Conservation (phyloP, 2,329 filamentous ascomycete species). For the Boeremia exigua region DNA sequence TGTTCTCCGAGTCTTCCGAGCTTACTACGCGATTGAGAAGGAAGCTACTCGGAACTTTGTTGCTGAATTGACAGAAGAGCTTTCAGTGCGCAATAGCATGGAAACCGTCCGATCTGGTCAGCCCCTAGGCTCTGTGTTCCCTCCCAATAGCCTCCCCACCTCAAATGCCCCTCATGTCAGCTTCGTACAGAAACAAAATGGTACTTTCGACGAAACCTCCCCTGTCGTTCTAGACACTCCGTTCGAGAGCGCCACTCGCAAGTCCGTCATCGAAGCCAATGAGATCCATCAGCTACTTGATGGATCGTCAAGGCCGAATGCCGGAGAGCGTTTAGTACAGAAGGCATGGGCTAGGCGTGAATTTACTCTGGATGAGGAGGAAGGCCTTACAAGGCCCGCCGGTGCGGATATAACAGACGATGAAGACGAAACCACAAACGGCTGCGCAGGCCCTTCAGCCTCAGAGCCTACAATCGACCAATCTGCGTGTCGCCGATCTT, state of each 20-base stretch:
- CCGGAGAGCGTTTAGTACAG: constrained; percentile 52
- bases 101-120: constrained; percentile 53
- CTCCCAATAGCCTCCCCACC: constrained; percentile 44
- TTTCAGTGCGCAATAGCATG: constrained; percentile 63
- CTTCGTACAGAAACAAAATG: constrained; percentile 40
- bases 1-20: constrained; percentile 88
- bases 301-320: constrained; percentile 4
- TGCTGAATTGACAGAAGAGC: constrained; percentile 75
- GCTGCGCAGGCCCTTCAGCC: constrained; percentile 11
- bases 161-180: constrained; percentile 17
- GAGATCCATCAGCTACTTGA: constrained; percentile 17
- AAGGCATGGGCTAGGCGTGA: constrained; percentile 76
- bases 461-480: constrained; percentile 7
- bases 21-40: constrained; percentile 89
- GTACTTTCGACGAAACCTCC: constrained; percentile 39
- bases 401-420: constrained; percentile 20
- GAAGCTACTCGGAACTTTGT: constrained; percentile 85
- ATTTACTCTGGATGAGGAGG: constrained; percentile 87
- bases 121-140: constrained; percentile 55
- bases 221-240: constrained; percentile 31
- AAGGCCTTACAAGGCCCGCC: constrained; percentile 61
- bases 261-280: constrained; percentile 22
- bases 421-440: constrained; percentile 6
- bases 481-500: constrained; percentile 73
- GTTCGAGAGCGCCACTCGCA: constrained; percentile 31